A percentile compares a stretch with the other conserved stretches of the same genome.
phyloP scores from a whole-genome alignment of 2,329 filamentous ascomycete species.

The Diaporthe sp. region DNA sequence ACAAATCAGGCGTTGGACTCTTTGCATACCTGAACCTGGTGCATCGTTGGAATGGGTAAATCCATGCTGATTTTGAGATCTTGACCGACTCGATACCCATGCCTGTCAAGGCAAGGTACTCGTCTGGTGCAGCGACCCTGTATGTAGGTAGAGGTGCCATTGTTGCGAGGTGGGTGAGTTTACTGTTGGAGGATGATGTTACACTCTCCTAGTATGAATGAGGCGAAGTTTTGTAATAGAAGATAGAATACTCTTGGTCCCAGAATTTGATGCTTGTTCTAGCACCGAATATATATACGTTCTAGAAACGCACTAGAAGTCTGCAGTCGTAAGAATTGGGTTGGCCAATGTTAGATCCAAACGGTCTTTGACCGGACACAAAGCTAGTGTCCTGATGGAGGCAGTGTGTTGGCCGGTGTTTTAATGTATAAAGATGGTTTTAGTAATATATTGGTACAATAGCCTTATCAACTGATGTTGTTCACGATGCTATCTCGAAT shows the following conservation, averaged over 20 bases:
- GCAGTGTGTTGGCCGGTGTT: background rate
- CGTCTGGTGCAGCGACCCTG: constrained; percentile 79
- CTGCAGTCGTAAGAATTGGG: background rate
- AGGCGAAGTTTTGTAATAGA: background rate
- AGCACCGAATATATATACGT: background rate
- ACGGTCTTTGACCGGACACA: background rate
- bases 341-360: background rate
- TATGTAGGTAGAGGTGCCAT: constrained; percentile 53
- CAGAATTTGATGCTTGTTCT: background rate
- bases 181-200: background rate
- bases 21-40: constrained; percentile 59
- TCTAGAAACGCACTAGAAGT: constrained; percentile 22
- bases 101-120: constrained; percentile 91
- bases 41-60: constrained; percentile 79
- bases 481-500: background rate
- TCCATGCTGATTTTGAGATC: constrained; percentile 83
- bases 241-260: background rate
- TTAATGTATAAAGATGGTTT: background rate
- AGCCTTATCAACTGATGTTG: background rate
- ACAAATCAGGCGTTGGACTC: no score
- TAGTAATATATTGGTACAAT: background rate
- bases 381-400: background rate
- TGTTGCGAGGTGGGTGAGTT: background rate
- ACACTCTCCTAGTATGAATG: background rate
- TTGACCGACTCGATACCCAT: constrained; percentile 80